Evolutionary conservation across 805 yeast genomes (phyloP), one percentile per base, ranked within the genome.

Genomic region (Suhomyces vadensis): DNA sequence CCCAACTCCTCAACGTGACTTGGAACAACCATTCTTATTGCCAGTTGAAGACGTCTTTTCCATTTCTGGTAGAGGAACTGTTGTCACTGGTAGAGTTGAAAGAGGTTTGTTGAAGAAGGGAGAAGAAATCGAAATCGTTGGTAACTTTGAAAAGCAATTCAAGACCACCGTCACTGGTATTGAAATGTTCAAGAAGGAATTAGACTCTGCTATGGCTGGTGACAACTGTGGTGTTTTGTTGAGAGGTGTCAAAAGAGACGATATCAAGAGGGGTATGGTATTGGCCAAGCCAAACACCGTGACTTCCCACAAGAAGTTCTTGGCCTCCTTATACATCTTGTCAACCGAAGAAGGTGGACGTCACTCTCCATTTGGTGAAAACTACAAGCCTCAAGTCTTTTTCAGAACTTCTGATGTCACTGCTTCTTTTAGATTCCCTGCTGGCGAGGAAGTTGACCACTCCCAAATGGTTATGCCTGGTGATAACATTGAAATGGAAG

Each of bases 291-390:
- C 96, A 61, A 92, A 88, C 55, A 74, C 95, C 53, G 87, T 92
- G 61, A 82, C 86, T 71, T 87, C 98, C 49, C 96, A 91, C 83
- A 83, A 85, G 69, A 90, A 88, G 78, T 82, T 92, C 79, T 79
- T 94, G 66, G 91, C 97, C 51, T 92, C 98, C 40, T 74, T 92
- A 65, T 94, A 94, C 74, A 82, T 92, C 53, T 79, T 94, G 68
- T 81, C 95, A 65, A 86, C 89, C 73, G 98, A 94, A 65, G 99
- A 94, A 77, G 99, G 99, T 81, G 99, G 99, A 63, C 92, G 99
- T 77, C 96, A 89, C 79, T 87, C 96, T 53, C 95, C 96, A 55
- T 94, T 94, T 71, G 92, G 92, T 64, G 89, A 86, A 73, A 86
- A 90, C 82, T 94, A 91, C 84, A 88, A 95, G 79, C 99, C 99